Evolutionary conservation across 2,329 filamentous ascomycete species (phyloP).

Genomic region (Cadophora sp.): DNA sequence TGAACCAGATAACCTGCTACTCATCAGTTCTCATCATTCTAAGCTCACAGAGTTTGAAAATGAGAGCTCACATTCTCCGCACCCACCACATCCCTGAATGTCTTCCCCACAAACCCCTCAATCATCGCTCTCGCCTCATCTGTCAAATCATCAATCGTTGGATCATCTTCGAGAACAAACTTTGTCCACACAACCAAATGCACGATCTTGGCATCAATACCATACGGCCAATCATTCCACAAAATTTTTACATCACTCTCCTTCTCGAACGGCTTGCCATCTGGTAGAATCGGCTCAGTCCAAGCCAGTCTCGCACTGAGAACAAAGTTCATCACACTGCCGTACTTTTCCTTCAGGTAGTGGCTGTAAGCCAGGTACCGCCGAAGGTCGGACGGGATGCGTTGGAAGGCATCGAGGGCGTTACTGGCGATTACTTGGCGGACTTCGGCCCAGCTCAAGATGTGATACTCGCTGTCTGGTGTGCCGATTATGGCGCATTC

Average conservation of each 20-base stretch:
- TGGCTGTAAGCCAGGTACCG: conserved; percentile 76
- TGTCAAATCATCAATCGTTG: conserved; percentile 64
- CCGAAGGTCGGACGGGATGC: conserved; percentile 78
- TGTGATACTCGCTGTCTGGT: conserved; percentile 68
- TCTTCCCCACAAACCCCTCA: conserved; percentile 71
- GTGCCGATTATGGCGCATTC: conserved; percentile 74
- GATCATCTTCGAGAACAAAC: conserved; percentile 77
- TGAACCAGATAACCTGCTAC: conserved; percentile 76
- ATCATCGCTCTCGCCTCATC: conserved; percentile 67
- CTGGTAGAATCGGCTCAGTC: conserved; percentile 56
- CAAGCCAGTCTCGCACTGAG: conserved; percentile 74
- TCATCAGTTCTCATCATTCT: conserved; percentile 8
- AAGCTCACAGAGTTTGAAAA: not conserved
- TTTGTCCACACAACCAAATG: conserved; percentile 96
- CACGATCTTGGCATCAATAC: conserved; percentile 76
- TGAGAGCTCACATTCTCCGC: conserved; percentile 57
- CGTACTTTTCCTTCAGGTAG: conserved; percentile 68
- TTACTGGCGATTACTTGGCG: conserved; percentile 65
- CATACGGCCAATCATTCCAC: conserved; percentile 95
- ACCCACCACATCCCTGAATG: conserved; percentile 64
- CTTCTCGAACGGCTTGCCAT: conserved; percentile 42
- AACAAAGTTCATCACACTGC: conserved; percentile 80
- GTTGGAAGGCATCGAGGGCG: conserved; percentile 76
- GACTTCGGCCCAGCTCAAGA: conserved; percentile 74
- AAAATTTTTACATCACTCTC: conserved; percentile 72